A percentile compares a stretch with the other conserved stretches of the same genome.
phyloP scores from a whole-genome alignment of 148 eudicot genomes.

The Gaultheria prostrata region DNA sequence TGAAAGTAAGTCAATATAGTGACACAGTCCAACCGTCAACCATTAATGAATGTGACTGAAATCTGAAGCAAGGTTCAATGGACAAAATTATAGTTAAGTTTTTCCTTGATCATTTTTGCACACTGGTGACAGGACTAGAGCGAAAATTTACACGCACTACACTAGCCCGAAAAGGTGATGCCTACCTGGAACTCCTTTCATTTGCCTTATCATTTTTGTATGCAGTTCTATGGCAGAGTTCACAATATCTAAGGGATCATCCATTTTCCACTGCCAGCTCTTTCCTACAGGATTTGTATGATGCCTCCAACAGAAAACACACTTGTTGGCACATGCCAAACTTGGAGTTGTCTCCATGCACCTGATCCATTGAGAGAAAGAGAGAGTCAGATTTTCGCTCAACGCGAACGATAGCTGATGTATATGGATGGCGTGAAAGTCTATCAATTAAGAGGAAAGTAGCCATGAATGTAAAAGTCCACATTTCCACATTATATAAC shows the following conservation, averaged over 20 bases:
- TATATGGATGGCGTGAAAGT: background rate
- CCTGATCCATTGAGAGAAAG: conserved; percentile 35
- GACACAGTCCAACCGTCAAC: background rate
- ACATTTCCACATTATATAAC: background rate
- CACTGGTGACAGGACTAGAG: background rate
- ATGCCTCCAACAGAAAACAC: conserved; percentile 99
- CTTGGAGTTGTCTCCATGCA: conserved; percentile 99
- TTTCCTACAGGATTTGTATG: conserved; percentile 97
- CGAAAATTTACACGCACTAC: background rate
- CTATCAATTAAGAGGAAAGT: background rate
- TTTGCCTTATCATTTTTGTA: conserved; percentile 94
- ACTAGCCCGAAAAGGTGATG: conserved; percentile 8
- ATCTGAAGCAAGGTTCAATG: conserved; percentile 2
- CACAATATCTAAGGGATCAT: conserved; percentile 84
- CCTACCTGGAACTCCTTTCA: conserved; percentile 99
- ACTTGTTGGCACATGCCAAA: conserved; percentile 96
- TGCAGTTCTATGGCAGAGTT: conserved; percentile 84
- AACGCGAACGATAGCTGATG: background rate
- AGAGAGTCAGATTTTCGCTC: conserved; percentile 6
- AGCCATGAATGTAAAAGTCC: background rate
- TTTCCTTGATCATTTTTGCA: background rate
- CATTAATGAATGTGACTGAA: background rate
- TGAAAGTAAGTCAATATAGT: background rate
- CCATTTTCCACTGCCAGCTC: conserved; percentile 99
- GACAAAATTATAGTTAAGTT: background rate